Evolutionary conservation across 352 stramenopile genomes (phyloP).

Genomic region (Phytophthora hybrid): DNA sequence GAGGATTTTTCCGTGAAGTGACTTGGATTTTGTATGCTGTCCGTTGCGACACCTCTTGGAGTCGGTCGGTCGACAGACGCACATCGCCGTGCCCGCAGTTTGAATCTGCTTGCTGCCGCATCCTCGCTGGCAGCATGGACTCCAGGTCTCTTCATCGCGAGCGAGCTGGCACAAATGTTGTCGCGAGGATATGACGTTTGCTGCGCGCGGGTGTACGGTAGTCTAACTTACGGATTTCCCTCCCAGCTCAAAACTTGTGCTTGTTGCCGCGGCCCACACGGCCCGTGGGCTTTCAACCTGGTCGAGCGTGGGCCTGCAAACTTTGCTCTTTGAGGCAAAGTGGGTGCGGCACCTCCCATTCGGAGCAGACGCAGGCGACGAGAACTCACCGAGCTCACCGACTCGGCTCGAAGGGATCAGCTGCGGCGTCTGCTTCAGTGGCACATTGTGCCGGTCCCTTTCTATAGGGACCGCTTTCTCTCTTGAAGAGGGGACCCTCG

Average conservation of each 20-base stretch:
- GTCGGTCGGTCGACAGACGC: slow-evolving; percentile 4
- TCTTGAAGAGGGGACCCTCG: slow-evolving; percentile 11
- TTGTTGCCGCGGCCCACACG: too few relatives aligned
- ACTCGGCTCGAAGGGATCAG: slow-evolving; percentile 16
- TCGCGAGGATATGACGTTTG: not conserved
- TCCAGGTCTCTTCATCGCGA: not conserved
- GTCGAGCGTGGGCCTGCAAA: not conserved
- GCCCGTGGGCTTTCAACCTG: not conserved
- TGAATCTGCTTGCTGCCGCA: not conserved
- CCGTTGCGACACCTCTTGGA: slow-evolving; percentile 18
- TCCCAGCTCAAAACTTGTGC: not conserved
- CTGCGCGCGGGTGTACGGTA: not conserved
- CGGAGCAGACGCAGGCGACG: slow-evolving; percentile 8
- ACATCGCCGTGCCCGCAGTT: not conserved
- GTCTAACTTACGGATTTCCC: too few relatives aligned
- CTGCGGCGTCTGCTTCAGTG: slow-evolving; percentile 18
- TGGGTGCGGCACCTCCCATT: slow-evolving; percentile 13
- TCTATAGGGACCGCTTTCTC: not conserved
- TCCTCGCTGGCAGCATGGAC: not conserved
- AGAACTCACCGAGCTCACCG: not conserved
- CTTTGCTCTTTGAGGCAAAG: not conserved
- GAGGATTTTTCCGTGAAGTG: slow-evolving; percentile 9
- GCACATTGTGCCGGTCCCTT: not conserved
- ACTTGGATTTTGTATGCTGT: slow-evolving; percentile 17
- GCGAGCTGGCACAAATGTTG: not conserved